These are phyloP conservation scores for Dalbergia cultrata DNA, from an alignment of 306 rosid genomes.

Conservation along the genomic window DNA sequence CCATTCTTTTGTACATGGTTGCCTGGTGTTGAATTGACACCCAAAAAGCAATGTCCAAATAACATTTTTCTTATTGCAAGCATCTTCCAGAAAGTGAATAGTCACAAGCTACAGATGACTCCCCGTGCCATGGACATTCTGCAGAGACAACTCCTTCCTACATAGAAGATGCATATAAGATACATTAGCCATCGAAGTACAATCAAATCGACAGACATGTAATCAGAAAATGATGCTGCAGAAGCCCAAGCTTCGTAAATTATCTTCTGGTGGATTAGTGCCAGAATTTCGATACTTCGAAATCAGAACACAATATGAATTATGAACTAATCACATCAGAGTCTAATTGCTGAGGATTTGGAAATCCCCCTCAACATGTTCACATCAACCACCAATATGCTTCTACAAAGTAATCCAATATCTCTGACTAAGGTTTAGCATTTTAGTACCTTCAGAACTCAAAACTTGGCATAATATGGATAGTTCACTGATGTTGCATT, in stretches of 20 bases:
- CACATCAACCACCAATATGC: conserved; percentile 46
- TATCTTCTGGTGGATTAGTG: conserved; percentile 16
- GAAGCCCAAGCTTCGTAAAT: conserved; percentile 44
- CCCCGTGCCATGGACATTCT: not conserved
- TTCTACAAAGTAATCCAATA: conserved; percentile 11
- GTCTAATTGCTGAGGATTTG: conserved; percentile 48
- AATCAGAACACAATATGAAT: conserved; percentile 50
- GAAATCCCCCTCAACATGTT: conserved; percentile 57
- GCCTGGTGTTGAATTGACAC: too few species aligned
- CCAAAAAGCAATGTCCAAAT: too few species aligned
- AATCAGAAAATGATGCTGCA: conserved; percentile 49
- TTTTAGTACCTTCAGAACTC: conserved; percentile 21
- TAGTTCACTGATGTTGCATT: conserved; percentile 61
- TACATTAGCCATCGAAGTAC: conserved; percentile 31
- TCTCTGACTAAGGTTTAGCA: conserved; percentile 38
- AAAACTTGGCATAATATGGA: conserved; percentile 38
- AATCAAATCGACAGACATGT: conserved; percentile 33
- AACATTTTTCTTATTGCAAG: not conserved
- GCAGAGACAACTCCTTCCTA: conserved; percentile 18
- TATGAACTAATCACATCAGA: conserved; percentile 51
- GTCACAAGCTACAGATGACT: conserved; percentile 2
- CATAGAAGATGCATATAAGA: conserved; percentile 28
- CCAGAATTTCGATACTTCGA: conserved; percentile 34
- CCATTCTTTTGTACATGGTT: too few species aligned
- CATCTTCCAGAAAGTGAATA: conserved; percentile 21